Conservation (phyloP, 1,139 yeast genomes). For the Keqinozyma sinolaborantium region DNA sequence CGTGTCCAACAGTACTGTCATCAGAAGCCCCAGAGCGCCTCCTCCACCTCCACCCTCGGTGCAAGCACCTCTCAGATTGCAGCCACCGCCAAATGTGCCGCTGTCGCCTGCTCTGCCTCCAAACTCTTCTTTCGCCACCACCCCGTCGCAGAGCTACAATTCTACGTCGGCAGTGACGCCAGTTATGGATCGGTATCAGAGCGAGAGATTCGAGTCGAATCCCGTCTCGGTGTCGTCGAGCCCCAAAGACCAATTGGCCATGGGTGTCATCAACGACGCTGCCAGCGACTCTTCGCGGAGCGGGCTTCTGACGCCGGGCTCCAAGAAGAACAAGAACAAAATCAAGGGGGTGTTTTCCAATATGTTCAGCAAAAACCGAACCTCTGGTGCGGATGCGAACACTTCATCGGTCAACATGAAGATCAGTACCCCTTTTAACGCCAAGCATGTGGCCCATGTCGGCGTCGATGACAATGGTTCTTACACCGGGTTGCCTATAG, state of each 20-base stretch:
- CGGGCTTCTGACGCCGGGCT: conserved; percentile 6
- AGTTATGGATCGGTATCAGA: conserved; percentile 14
- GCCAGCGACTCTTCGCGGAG: conserved; percentile 9
- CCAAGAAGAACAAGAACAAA: conserved; percentile 29
- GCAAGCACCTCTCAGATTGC: conserved; percentile 11
- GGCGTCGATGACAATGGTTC: conserved; percentile 88
- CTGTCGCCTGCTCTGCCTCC: conserved; percentile 7
- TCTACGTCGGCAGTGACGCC: conserved; percentile 38
- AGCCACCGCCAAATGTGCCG: conserved; percentile 6
- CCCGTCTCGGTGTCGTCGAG: conserved; percentile 16
- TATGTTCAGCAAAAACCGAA: conserved; percentile 36
- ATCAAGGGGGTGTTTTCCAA: conserved; percentile 40
- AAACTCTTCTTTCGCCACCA: conserved; percentile 11
- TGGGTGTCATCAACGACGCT: conserved; percentile 16
- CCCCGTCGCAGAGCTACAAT: conserved; percentile 15
- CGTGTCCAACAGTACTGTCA: conserved; percentile 20
- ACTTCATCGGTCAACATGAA: conserved; percentile 45
- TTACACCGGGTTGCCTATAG: conserved; percentile 86
- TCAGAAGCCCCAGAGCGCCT: conserved; percentile 20
- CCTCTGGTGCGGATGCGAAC: conserved; percentile 9
- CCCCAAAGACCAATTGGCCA: conserved; percentile 25
- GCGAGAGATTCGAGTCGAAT: conserved; percentile 9
- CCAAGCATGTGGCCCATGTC: conserved; percentile 90
- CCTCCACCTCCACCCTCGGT: conserved; percentile 12
- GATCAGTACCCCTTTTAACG: conserved; percentile 86